These are phyloP conservation scores for Diaporthe helianthi DNA, from an alignment of 2,329 filamentous ascomycete genomes.

Conservation along the genomic window DNA sequence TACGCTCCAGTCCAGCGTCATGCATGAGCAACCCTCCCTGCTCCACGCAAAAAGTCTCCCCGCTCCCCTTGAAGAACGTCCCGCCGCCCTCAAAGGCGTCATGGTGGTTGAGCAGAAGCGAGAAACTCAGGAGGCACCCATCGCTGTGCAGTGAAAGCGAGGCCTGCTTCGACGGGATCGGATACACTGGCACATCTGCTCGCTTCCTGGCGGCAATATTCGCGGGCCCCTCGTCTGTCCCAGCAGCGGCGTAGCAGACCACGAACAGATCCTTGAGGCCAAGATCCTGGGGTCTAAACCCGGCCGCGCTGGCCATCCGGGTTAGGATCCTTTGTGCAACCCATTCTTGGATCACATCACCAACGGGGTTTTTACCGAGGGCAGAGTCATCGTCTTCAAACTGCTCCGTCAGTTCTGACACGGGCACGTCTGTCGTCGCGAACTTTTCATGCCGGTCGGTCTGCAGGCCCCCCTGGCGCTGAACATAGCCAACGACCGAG, in stretches of 20 bases:
- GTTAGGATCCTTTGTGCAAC: constrained; percentile 13
- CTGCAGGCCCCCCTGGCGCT: constrained; percentile 29
- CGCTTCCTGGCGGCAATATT: not conserved
- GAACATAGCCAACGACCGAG: constrained; percentile 26
- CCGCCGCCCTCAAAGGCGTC: constrained; percentile 32
- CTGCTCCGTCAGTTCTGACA: constrained; percentile 16
- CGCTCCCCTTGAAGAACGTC: constrained; percentile 31
- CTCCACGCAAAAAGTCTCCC: constrained; percentile 28
- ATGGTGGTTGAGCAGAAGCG: constrained; percentile 31
- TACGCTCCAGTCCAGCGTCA: constrained; percentile 33
- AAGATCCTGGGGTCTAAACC: constrained; percentile 26
- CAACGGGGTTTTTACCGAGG: not conserved
- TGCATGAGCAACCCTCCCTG: constrained; percentile 33
- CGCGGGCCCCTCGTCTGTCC: not conserved
- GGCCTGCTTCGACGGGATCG: constrained; percentile 32
- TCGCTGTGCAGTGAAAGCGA: constrained; percentile 33
- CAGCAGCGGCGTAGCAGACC: constrained; percentile 30
- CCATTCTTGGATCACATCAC: constrained; percentile 11
- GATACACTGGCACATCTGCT: not conserved
- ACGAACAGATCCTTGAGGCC: constrained; percentile 33
- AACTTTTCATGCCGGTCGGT: constrained; percentile 32
- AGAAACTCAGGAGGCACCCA: constrained; percentile 32
- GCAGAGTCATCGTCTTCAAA: not conserved
- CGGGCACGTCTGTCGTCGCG: constrained; percentile 33
- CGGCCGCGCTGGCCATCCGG: constrained; percentile 22